phyloP scores from a whole-genome alignment of 768 basidiomycete genomes.

The Auriculariales sp. region DNA sequence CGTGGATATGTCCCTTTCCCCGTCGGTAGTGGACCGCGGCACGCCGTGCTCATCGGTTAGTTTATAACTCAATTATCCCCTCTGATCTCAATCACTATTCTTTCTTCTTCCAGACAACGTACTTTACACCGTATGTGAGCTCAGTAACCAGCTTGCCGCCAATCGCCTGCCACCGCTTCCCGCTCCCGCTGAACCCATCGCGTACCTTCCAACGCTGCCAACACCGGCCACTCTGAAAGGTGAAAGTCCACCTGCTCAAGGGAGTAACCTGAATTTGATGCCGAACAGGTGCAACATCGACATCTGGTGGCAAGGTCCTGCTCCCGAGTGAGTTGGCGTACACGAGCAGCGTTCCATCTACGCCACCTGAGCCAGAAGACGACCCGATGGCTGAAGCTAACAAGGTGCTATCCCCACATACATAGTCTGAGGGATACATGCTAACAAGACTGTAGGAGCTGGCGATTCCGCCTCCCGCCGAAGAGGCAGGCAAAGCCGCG shows the following conservation, averaged over 20 bases:
- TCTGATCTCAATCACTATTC: not conserved
- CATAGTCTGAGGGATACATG: too few species aligned
- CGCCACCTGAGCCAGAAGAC: constrained; percentile 24
- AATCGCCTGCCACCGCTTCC: constrained; percentile 37
- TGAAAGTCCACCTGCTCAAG: too few species aligned
- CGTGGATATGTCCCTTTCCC: constrained; percentile 31
- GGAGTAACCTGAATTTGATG: too few species aligned
- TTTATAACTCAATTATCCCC: constrained; percentile 3
- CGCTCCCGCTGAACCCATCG: constrained; percentile 18
- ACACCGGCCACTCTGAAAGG: constrained; percentile 32
- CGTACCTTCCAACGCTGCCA: constrained; percentile 10
- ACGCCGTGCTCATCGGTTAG: constrained; percentile 51
- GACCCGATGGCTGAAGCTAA: too few species aligned
- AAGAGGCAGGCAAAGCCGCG: too few species aligned
- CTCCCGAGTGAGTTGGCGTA: not conserved
- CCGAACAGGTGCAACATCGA: too few species aligned
- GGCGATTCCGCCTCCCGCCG: too few species aligned
- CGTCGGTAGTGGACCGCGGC: constrained; percentile 56
- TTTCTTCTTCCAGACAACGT: constrained; percentile 29
- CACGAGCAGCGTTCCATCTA: not conserved
- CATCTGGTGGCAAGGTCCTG: constrained; percentile 12
- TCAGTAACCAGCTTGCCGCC: constrained; percentile 40
- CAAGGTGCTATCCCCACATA: too few species aligned
- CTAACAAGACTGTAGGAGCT: too few species aligned
- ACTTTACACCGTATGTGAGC: constrained; percentile 55